Percentiles rank a stretch among this genome's conserved stretches.
These are phyloP conservation scores for Talaromyces adpressus DNA, from an alignment of 495 filamentous ascomycete species.

Conservation along the genomic window DNA sequence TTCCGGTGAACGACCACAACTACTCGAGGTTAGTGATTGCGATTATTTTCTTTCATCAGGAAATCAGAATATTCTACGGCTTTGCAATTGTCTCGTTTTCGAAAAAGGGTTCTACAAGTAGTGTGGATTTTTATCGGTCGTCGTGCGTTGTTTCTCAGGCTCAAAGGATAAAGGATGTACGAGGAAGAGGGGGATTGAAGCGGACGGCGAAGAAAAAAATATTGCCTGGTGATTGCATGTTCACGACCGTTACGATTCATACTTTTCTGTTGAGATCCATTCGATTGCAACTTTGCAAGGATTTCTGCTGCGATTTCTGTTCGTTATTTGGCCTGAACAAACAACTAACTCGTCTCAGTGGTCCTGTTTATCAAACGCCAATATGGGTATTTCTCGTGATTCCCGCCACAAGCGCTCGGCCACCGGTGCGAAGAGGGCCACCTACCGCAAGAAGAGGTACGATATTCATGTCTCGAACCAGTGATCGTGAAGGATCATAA, in stretches of 20 bases:
- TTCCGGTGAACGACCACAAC: slow-evolving; percentile 43
- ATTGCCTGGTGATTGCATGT: neutral
- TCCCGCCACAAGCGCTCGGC: slow-evolving; percentile 98
- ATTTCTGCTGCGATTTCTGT: neutral
- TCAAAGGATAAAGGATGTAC: neutral
- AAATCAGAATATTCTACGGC: neutral
- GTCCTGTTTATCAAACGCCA: slow-evolving; percentile 56
- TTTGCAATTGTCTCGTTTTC: neutral
- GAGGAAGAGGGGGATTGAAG: neutral
- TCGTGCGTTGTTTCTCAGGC: neutral
- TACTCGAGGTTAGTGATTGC: slow-evolving; percentile 35
- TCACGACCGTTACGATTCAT: neutral
- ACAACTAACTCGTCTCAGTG: slow-evolving; percentile 15
- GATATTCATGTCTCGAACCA: too few species aligned
- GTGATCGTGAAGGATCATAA: too few species aligned
- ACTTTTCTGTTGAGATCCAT: neutral
- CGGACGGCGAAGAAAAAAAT: neutral
- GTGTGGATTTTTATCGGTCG: neutral
- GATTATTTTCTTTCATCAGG: slow-evolving; percentile 1
- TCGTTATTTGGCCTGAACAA: neutral
- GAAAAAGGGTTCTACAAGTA: neutral
- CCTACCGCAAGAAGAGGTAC: slow-evolving; percentile 85
- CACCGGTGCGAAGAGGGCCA: slow-evolving; percentile 92
- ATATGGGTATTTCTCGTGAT: slow-evolving; percentile 99
- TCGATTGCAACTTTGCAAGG: neutral